Evolutionary conservation across 352 stramenopile species (phyloP).

Genomic region (Phytophthora macrochlamydospora): DNA sequence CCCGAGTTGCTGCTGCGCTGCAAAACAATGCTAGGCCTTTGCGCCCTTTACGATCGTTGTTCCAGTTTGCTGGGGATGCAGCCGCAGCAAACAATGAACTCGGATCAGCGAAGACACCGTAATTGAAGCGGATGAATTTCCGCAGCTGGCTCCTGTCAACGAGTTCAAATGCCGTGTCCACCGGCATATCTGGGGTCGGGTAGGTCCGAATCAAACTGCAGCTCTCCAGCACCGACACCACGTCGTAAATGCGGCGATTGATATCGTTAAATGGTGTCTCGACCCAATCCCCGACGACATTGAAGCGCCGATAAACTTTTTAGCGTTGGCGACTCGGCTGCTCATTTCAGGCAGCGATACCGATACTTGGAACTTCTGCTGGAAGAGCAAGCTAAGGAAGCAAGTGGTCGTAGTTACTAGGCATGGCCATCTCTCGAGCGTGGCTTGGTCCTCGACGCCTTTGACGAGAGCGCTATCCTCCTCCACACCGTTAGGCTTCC

Average conservation of each 20-base stretch:
- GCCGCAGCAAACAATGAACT: conserved; percentile 31
- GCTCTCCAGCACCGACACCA: conserved; percentile 61
- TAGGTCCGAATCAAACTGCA: conserved; percentile 55
- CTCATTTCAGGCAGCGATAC: conserved; percentile 43
- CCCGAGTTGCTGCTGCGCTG: conserved; percentile 3
- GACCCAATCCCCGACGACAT: conserved; percentile 15
- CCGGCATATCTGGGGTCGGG: conserved; percentile 16
- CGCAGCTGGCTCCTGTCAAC: conserved; percentile 32
- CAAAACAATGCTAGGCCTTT: neutral
- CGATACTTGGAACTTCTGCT: conserved; percentile 32
- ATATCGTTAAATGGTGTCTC: conserved; percentile 41
- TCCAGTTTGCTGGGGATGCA: conserved; percentile 5
- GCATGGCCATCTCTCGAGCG: conserved; percentile 54
- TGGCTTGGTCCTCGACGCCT: conserved; percentile 51
- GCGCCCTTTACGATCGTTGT: neutral
- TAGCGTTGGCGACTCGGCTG: conserved; percentile 51
- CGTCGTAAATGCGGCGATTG: conserved; percentile 70
- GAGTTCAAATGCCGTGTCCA: conserved; percentile 11
- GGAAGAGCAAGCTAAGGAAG: conserved; percentile 65
- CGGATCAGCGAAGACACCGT: conserved; percentile 50
- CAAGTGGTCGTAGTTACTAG: conserved; percentile 56
- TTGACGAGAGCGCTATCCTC: conserved; percentile 52
- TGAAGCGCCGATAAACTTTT: conserved; percentile 30
- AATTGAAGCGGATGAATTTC: conserved; percentile 67
- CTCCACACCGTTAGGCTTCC: conserved; percentile 25